Percentiles rank a stretch among this genome's conserved stretches.
phyloP scores from a whole-genome alignment of 371 early-diverging fungal genomes.

The Mucor indicus region DNA sequence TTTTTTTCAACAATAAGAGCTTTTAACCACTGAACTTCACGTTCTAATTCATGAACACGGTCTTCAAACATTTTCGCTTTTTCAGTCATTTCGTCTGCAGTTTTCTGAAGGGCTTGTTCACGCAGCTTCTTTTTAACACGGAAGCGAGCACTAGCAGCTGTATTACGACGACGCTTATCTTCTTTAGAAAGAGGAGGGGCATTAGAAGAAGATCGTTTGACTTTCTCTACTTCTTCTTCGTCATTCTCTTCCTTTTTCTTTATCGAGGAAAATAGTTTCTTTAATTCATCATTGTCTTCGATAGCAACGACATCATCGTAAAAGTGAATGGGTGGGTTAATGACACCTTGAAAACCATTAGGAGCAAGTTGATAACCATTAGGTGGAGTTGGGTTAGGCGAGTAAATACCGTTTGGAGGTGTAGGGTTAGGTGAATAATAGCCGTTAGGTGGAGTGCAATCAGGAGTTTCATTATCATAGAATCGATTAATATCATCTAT shows the following conservation, averaged over 20 bases:
- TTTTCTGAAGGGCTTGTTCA: slow-evolving; percentile 83
- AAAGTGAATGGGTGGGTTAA: slow-evolving; percentile 21
- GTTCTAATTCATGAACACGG: slow-evolving; percentile 79
- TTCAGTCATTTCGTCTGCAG: slow-evolving; percentile 80
- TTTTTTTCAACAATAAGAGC: slow-evolving; percentile 83
- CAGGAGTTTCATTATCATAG: slow-evolving; percentile 23
- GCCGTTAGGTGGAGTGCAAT: slow-evolving; percentile 24
- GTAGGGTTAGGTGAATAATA: slow-evolving; percentile 25
- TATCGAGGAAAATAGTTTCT: neutral
- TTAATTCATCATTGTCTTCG: slow-evolving; percentile 1
- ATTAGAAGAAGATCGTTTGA: neutral
- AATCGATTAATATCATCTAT: slow-evolving; percentile 20
- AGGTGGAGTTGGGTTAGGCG: slow-evolving; percentile 25
- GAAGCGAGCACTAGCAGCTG: slow-evolving; percentile 95
- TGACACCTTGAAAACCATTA: slow-evolving; percentile 10
- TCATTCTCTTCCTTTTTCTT: slow-evolving; percentile 1
- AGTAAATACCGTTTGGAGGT: slow-evolving; percentile 20
- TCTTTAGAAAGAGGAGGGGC: slow-evolving; percentile 45
- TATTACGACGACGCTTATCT: slow-evolving; percentile 92
- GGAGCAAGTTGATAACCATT: slow-evolving; percentile 11
- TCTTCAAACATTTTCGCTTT: slow-evolving; percentile 72
- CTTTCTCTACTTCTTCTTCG: neutral
- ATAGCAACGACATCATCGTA: slow-evolving; percentile 12
- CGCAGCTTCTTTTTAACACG: slow-evolving; percentile 88
- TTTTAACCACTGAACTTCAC: slow-evolving; percentile 88